Base-by-base conservation (phyloP, 129 eudicot species). In the Deinandra increscens region DNA sequence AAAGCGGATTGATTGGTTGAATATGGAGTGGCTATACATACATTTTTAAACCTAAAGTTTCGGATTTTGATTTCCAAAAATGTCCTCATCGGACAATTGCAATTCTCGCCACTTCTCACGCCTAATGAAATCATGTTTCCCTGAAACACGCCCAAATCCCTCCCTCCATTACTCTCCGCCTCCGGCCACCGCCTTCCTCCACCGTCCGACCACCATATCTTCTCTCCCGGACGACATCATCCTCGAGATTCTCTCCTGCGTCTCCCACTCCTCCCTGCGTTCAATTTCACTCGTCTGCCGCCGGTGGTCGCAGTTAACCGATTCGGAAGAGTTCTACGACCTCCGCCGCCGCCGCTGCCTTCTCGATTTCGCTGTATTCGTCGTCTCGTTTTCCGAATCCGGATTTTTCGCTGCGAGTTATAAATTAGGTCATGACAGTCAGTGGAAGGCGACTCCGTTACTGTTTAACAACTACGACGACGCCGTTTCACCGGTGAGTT, bases 201-300 rank as follows among this genome's bases (percentile, higher is more conserved):
- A 49, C 78, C 46, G n/a, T 5, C 75, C 56, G 66, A 87, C 97
- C 79, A 64, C 84, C 39, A 71, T 91, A 23, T 78, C 89, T 44
- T 75, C 88, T 26, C 91, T 91, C 49, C 97, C 97, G 0, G 85
- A 88, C 53, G 96, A 91, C 78, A 65, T 91, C 23, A 76, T 91
- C 29, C 80, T 84, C 19, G 96, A 88, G 42, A 60, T 91, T 43
- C 89, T 88, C 31, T 84, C 87, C 5, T 60, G 94, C 2, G 76
- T 84, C 1, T 80, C 84, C 3, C 81, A 37, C 62, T 75, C 93
- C 3, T 64, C 88, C 53, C 68, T 88, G 60, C 81, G 89, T 1
- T 76, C 91, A 6, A 69, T 88, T 58, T 69, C 90, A 61, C 54
- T 74, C 58, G 88, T 86, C 78, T 91, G 85, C 79, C 91, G 87